These are phyloP conservation scores for Neopestalotiopsis sp. DNA, from an alignment of 2,329 filamentous ascomycete species.

Conservation along the genomic window DNA sequence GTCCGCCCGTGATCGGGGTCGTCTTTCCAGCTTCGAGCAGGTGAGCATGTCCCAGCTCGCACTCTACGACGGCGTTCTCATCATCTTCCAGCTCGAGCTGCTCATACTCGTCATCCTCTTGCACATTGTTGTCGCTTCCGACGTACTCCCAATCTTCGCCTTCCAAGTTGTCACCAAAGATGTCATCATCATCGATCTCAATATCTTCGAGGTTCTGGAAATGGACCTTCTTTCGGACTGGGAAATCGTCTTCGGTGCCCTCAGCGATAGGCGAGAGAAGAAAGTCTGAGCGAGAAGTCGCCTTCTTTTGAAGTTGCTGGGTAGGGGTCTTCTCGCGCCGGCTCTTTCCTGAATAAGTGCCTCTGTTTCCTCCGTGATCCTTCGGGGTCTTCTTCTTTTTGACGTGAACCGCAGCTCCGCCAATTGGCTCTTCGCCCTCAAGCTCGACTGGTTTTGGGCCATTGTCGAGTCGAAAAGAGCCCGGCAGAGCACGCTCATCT, in stretches of 20 bases:
- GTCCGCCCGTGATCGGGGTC: background rate
- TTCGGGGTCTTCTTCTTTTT: too few species aligned
- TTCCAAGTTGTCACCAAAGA: background rate
- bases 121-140: background rate
- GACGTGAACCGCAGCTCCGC: too few species aligned
- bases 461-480: background rate
- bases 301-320: too few species aligned
- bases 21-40: slow-evolving; percentile 5
- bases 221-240: background rate
- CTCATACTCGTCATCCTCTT: background rate
- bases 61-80: slow-evolving; percentile 4
- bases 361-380: too few species aligned
- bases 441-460: background rate
- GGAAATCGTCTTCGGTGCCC: background rate
- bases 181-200: background rate
- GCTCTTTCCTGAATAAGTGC: too few species aligned
- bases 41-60: slow-evolving; percentile 15
- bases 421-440: background rate
- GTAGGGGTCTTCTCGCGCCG: too few species aligned
- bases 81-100: slow-evolving; percentile 11
- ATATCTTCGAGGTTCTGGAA: background rate
- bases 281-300: too few species aligned
- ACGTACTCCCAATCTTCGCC: background rate
- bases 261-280: background rate
- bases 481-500: background rate